These are phyloP conservation scores for Geosmithia morbida DNA, from an alignment of 2,329 filamentous ascomycete genomes.

Conservation along the genomic window DNA sequence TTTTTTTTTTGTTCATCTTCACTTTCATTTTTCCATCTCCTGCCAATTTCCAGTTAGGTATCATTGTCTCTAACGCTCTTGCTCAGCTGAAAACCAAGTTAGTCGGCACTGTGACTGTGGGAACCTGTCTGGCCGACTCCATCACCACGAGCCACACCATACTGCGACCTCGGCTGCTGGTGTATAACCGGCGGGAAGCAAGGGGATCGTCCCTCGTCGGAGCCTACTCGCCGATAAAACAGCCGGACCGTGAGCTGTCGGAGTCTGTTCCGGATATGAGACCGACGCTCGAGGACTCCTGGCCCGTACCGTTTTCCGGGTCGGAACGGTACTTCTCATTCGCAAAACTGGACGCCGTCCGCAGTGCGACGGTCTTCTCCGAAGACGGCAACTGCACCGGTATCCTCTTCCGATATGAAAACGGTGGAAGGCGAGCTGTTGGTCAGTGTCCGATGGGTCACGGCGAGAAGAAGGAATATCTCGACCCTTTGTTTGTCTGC, in stretches of 20 bases:
- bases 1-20: background rate
- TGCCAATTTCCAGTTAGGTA: too few relatives aligned
- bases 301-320: background rate
- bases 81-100: background rate
- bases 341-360: background rate
- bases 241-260: background rate
- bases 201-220: background rate
- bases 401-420: background rate
- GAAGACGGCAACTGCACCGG: background rate
- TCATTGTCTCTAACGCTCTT: background rate
- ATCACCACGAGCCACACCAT: background rate
- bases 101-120: background rate
- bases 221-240: background rate
- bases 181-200: background rate
- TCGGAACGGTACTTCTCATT: background rate
- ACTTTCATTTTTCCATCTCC: background rate
- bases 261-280: background rate
- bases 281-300: background rate
- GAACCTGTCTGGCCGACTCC: background rate
- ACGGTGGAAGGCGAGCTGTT: slow-evolving; percentile 1
- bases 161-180: background rate
- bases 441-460: background rate
- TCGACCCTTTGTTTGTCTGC: background rate
- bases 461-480: background rate
- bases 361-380: background rate